Evolutionary conservation across 305 asterid genomes (phyloP).

Genomic region (Solanum hybrid): DNA sequence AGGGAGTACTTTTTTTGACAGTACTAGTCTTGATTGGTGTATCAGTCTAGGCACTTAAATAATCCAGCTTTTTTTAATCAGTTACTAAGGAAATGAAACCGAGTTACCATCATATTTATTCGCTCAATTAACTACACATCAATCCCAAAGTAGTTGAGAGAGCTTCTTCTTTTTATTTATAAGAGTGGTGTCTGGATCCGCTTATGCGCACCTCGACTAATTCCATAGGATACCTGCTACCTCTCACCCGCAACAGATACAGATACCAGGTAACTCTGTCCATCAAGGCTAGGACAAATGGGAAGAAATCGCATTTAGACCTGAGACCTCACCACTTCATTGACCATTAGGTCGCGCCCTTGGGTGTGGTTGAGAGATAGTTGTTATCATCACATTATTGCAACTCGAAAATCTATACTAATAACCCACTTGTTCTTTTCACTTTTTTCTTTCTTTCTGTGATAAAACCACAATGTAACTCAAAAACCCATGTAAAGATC

Average conservation of each 20-base stretch:
- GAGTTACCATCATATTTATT: background rate
- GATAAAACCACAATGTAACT: background rate
- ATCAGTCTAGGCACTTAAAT: background rate
- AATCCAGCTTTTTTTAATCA: background rate
- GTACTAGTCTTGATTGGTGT: background rate
- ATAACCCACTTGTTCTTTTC: background rate
- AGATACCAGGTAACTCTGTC: background rate
- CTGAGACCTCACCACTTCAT: background rate
- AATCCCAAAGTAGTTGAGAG: background rate
- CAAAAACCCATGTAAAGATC: background rate
- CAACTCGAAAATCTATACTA: background rate
- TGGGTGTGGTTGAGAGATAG: background rate
- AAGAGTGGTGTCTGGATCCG: background rate
- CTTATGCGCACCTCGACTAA: background rate
- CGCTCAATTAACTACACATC: background rate
- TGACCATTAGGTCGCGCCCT: background rate
- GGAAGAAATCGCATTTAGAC: background rate
- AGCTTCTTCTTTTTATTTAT: background rate
- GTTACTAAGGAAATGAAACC: background rate
- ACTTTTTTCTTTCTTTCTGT: background rate
- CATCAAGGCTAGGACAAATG: background rate
- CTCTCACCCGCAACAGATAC: background rate
- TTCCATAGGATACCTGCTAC: background rate
- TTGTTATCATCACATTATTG: background rate
- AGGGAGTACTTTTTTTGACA: background rate